A percentile compares a stretch with the other conserved stretches of the same genome.
Evolutionary conservation across 192 early-diverging fungal species (phyloP).

Genomic region (Podila epicladia): DNA sequence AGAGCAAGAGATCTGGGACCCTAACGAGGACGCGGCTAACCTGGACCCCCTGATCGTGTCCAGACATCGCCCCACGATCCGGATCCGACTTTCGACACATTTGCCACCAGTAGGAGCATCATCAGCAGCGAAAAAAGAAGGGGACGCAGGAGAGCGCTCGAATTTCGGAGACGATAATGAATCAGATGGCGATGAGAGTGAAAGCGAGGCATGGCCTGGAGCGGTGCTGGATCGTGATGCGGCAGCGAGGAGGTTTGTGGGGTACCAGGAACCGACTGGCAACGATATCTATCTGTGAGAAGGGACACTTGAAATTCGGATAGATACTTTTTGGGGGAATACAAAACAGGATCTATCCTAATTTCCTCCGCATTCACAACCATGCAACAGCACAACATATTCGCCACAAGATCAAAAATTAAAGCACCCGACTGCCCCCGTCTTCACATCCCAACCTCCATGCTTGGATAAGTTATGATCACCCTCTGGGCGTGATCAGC

Average conservation of each 20-base stretch:
- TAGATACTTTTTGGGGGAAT: too few relatives aligned
- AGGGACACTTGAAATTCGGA: neutral
- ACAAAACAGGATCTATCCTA: too few relatives aligned
- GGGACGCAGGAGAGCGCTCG: constrained; percentile 3
- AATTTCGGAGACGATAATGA: constrained; percentile 3
- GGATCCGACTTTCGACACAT: constrained; percentile 33
- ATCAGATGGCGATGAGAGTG: neutral
- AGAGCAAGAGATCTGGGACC: constrained; percentile 47
- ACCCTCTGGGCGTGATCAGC: too few relatives aligned
- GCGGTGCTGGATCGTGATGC: constrained; percentile 44
- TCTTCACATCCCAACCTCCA: too few relatives aligned
- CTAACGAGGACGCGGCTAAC: constrained; percentile 35
- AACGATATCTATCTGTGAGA: constrained; percentile 42
- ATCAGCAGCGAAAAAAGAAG: neutral
- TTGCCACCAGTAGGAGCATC: neutral
- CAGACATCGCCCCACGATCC: constrained; percentile 38
- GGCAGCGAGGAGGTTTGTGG: constrained; percentile 36
- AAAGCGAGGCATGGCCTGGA: constrained; percentile 35
- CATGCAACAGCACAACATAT: too few relatives aligned
- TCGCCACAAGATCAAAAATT: too few relatives aligned
- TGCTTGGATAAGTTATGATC: too few relatives aligned
- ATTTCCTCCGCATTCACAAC: too few relatives aligned
- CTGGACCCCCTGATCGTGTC: constrained; percentile 35
- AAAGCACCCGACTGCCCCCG: too few relatives aligned
- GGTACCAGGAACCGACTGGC: constrained; percentile 43